Conservation (phyloP, 2,329 filamentous ascomycete species). For the Lasiodiplodia hormozganensis region DNA sequence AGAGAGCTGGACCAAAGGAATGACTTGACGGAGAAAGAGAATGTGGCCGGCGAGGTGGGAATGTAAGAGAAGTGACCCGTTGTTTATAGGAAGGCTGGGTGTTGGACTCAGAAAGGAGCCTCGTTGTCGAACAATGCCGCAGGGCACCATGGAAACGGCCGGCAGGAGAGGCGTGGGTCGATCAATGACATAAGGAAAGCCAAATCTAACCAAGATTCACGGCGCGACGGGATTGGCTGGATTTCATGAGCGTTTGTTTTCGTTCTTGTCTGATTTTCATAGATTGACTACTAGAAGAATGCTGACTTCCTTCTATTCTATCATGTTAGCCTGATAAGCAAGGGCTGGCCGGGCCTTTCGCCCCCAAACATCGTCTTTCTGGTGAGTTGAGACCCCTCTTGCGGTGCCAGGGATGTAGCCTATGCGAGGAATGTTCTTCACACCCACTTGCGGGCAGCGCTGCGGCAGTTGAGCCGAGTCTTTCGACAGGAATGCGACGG, state of each 20-base stretch:
- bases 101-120: constrained; percentile 29
- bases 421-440: constrained; percentile 31
- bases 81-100: constrained; percentile 31
- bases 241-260: constrained; percentile 29
- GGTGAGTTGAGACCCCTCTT: constrained; percentile 36
- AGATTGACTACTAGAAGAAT: constrained; percentile 31
- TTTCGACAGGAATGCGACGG: constrained; percentile 30
- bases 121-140: constrained; percentile 28
- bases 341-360: constrained; percentile 42
- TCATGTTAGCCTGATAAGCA: constrained; percentile 46
- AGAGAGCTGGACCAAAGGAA: constrained; percentile 53
- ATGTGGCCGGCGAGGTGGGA: constrained; percentile 42
- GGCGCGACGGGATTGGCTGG: constrained; percentile 27
- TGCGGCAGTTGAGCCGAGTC: constrained; percentile 29
- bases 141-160: constrained; percentile 30
- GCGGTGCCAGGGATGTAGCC: constrained; percentile 43
- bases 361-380: constrained; percentile 42
- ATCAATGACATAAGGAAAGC: constrained; percentile 31
- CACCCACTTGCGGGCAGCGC: constrained; percentile 25
- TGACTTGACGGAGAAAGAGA: constrained; percentile 45
- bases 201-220: constrained; percentile 28
- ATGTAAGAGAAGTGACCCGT: constrained; percentile 39
- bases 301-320: constrained; percentile 32
- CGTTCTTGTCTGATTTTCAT: constrained; percentile 29
- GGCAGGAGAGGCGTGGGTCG: constrained; percentile 29